Evolutionary conservation across 257 asterid species (phyloP), one percentile per base, ranked within the genome.

Genomic region (Misopates orontium): DNA sequence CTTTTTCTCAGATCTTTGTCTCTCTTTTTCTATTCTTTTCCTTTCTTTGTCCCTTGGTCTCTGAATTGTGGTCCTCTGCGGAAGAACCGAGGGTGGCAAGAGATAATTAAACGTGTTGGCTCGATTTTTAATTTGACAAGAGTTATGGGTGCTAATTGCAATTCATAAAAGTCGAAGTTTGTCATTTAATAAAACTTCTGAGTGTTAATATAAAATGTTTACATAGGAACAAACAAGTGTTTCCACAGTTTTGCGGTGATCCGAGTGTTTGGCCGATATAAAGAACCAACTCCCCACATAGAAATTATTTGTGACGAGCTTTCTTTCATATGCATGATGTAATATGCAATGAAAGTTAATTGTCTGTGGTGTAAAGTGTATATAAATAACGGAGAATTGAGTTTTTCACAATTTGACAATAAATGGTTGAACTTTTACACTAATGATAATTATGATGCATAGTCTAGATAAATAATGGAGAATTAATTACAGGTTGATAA

Each of bases 1-100:
- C 45, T 49, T n/a, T 58, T 45, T 14, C 39, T 17, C 44, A 60
- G 64, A 40, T 42, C 52, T 50, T 14, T 69, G 60, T 23, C 21
- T 54, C 10, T 68, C 8, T 5, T 21, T 22, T 61, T 45, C 13
- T 28, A 15, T 50, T 17, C 44, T 60, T 62, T 53, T 42, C 52
- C 36, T 17, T 69, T 69, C 39, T 60, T 53, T 23, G 17, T 54
- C n/a, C 56, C 31, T 41, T 67, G 32, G 56, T 71, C 70, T 70
- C 69, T 58, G 58, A 41, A 42, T 53, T 28, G 49, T 69, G 75
- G 68, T 53, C 40, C 16, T 52, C 40, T 41, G 40, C 52, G 56
- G 28, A 28, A 56, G 31, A 56, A 41, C 24, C 21, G 25, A 15
- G 62, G 16, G 44, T 24, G 47, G 15, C 12, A 36, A n/a, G 10